A percentile compares a stretch with the other conserved stretches of the same genome.
Evolutionary conservation across 1,284 basidiomycete genomes (phyloP).

Genomic region (Moesziomyces antarcticus): DNA sequence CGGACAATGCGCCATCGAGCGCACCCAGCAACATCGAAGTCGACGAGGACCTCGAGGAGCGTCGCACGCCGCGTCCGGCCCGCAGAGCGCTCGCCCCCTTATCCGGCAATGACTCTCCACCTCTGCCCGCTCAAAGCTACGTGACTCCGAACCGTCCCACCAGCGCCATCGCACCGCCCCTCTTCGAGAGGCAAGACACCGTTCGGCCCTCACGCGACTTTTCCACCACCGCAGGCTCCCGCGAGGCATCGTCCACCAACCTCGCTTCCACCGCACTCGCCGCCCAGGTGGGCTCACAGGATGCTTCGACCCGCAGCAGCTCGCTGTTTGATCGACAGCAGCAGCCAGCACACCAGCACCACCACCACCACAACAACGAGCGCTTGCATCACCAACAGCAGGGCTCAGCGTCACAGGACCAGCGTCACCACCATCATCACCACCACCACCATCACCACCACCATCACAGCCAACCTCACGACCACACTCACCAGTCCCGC

Average conservation of each 20-base stretch:
- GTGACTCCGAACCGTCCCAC: slow-evolving; percentile 41
- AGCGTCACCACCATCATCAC: slow-evolving; percentile 17
- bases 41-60: slow-evolving; percentile 48
- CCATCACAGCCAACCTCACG: slow-evolving; percentile 13
- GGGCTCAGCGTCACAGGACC: slow-evolving; percentile 14
- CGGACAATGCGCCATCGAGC: slow-evolving; percentile 15
- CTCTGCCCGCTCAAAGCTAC: slow-evolving; percentile 12
- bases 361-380: neutral
- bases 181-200: slow-evolving; percentile 46
- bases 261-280: slow-evolving; percentile 36
- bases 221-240: slow-evolving; percentile 23
- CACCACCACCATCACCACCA: slow-evolving; percentile 35
- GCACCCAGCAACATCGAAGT: slow-evolving; percentile 2
- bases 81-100: slow-evolving; percentile 50
- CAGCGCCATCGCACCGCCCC: slow-evolving; percentile 28
- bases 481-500: slow-evolving; percentile 1
- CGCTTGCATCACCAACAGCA: slow-evolving; percentile 2
- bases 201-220: slow-evolving; percentile 40
- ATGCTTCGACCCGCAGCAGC: slow-evolving; percentile 1
- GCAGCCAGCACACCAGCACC: neutral
- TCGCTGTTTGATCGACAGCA: slow-evolving; percentile 22
- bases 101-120: slow-evolving; percentile 23
- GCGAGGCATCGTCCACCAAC: slow-evolving; percentile 29
- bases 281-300: slow-evolving; percentile 33
- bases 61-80: slow-evolving; percentile 51